These are phyloP conservation scores for Linanthus parryae DNA, from an alignment of 148 eudicot genomes.

Conservation along the genomic window DNA sequence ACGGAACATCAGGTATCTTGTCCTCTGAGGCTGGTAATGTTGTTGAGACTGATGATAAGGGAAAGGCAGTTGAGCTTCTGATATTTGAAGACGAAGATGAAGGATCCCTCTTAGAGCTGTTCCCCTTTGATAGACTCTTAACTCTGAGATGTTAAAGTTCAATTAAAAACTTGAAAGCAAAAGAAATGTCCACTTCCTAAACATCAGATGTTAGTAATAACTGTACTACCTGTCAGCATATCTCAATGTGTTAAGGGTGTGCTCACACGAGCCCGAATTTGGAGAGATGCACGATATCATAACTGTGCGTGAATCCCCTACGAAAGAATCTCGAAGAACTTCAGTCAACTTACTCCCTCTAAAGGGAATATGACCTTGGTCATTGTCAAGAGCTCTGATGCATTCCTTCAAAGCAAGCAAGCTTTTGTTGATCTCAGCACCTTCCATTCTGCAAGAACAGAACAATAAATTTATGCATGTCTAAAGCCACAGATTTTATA, in stretches of 20 bases:
- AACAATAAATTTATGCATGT: not conserved
- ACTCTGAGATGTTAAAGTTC: conserved; percentile 33
- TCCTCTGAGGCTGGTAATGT: conserved; percentile 30
- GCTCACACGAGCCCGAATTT: conserved; percentile 77
- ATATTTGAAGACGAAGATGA: conserved; percentile 31
- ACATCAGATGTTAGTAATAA: not conserved
- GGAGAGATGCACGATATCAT: conserved; percentile 89
- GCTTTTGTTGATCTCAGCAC: conserved; percentile 83
- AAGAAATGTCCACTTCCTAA: not conserved
- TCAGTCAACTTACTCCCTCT: conserved; percentile 85
- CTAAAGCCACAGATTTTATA: not conserved
- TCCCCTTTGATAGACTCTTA: conserved; percentile 76
- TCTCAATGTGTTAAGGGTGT: conserved; percentile 78
- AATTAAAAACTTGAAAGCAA: not conserved
- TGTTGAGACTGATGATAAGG: conserved; percentile 26
- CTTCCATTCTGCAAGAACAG: conserved; percentile 60
- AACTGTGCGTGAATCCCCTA: conserved; percentile 72
- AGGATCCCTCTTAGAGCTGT: conserved; percentile 47
- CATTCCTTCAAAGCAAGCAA: conserved; percentile 80
- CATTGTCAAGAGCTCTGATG: conserved; percentile 79
- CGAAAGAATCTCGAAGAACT: conserved; percentile 76
- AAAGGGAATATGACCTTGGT: conserved; percentile 77
- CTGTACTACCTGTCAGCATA: conserved; percentile 70
- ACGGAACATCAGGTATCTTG: conserved; percentile 16
- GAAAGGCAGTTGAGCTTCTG: conserved; percentile 34